Percentiles rank a stretch among this genome's conserved stretches.
Conservation (phyloP, 2,329 filamentous ascomycete species). For the Plenodomus lindquistii region DNA sequence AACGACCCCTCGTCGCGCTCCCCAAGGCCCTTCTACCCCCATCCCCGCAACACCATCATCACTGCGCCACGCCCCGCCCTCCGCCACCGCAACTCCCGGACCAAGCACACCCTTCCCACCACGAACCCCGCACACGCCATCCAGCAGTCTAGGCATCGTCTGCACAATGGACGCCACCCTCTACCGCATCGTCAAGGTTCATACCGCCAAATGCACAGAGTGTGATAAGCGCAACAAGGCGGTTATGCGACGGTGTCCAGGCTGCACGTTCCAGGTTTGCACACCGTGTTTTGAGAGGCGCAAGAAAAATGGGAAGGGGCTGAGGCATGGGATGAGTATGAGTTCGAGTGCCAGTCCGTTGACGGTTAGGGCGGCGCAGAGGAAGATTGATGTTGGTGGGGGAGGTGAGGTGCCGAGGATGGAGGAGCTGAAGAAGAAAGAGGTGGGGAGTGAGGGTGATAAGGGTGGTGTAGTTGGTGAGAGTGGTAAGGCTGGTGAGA, state of each 20-base stretch:
- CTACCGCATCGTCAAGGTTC: conserved; percentile 29
- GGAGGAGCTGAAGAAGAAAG: neutral
- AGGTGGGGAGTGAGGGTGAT: neutral
- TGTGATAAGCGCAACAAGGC: conserved; percentile 40
- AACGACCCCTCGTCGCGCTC: neutral
- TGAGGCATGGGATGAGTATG: conserved; percentile 30
- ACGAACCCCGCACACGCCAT: conserved; percentile 14
- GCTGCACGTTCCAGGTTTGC: conserved; percentile 42
- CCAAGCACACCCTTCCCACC: conserved; percentile 1
- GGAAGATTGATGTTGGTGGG: conserved; percentile 4
- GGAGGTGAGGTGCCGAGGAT: neutral
- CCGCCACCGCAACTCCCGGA: neutral
- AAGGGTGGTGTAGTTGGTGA: no score
- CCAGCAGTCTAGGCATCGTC: neutral
- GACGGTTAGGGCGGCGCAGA: neutral
- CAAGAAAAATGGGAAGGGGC: conserved; percentile 9
- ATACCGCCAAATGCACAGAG: conserved; percentile 44
- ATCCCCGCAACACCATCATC: neutral
- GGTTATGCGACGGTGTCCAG: conserved; percentile 37
- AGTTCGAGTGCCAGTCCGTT: conserved; percentile 4
- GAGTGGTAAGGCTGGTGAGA: neutral
- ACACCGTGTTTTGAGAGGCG: conserved; percentile 27
- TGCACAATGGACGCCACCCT: conserved; percentile 26
- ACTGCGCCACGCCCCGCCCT: neutral
- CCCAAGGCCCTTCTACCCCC: no score